These are phyloP conservation scores for Boletellus sp. DNA, from an alignment of 768 basidiomycete genomes.

Conservation along the genomic window DNA sequence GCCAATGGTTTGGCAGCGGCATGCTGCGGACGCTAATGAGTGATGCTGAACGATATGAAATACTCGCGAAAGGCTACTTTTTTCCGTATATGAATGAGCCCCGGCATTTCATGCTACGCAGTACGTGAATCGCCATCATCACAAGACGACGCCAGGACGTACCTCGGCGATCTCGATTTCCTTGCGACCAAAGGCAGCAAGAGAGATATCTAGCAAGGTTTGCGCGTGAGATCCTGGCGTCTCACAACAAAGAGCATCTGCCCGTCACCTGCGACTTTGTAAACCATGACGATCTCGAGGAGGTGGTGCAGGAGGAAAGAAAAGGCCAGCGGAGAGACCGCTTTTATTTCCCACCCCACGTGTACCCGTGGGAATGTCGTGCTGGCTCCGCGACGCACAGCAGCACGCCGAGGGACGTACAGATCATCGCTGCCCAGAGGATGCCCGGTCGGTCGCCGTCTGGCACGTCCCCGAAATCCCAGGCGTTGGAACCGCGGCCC, in stretches of 20 bases:
- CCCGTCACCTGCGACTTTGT: constrained; percentile 81
- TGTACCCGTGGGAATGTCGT: constrained; percentile 28
- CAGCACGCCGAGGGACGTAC: not conserved
- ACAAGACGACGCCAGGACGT: constrained; percentile 21
- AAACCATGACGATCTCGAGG: constrained; percentile 52
- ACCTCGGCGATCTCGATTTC: constrained; percentile 99
- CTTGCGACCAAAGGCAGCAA: constrained; percentile 99
- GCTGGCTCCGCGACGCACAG: not conserved
- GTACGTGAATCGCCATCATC: constrained; percentile 10
- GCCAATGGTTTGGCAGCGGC: constrained; percentile 78
- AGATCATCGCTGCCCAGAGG: not conserved
- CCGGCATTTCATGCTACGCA: constrained; percentile 85
- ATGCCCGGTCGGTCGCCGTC: not conserved
- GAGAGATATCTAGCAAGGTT: constrained; percentile 68
- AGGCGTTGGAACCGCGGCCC: constrained; percentile 9
- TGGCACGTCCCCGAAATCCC: constrained; percentile 4
- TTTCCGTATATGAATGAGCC: constrained; percentile 87
- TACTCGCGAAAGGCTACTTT: constrained; percentile 53
- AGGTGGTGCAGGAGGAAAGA: constrained; percentile 25
- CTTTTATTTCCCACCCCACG: constrained; percentile 33
- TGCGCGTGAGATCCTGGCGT: not conserved
- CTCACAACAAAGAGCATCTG: not conserved
- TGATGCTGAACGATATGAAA: constrained; percentile 2
- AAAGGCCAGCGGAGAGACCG: constrained; percentile 20
- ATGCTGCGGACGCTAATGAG: constrained; percentile 49